These are phyloP conservation scores for Daldinia childiae DNA, from an alignment of 495 filamentous ascomycete species.

Conservation along the genomic window DNA sequence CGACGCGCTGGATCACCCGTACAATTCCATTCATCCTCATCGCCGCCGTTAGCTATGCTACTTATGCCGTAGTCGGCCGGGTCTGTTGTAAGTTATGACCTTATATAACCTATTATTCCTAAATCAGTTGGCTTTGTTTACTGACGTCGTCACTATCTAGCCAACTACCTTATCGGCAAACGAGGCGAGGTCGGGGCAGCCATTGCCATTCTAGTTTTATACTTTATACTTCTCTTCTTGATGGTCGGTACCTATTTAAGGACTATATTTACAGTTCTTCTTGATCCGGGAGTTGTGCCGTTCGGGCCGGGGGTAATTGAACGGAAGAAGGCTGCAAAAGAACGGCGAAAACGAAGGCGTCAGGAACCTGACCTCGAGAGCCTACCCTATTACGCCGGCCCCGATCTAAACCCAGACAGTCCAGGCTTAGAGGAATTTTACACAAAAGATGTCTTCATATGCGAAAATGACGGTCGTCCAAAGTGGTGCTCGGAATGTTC, in stretches of 20 bases:
- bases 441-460: constrained; percentile 82
- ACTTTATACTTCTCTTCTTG: constrained; percentile 72
- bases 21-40: constrained; percentile 53
- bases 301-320: constrained; percentile 59
- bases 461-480: constrained; percentile 79
- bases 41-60: constrained; percentile 50
- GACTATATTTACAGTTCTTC: constrained; percentile 68
- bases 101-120: not conserved
- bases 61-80: constrained; percentile 53
- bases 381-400: constrained; percentile 45
- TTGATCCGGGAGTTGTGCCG: constrained; percentile 75
- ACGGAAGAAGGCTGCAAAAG: constrained; percentile 36
- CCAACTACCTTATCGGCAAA: constrained; percentile 69
- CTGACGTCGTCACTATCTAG: constrained; percentile 50
- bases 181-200: constrained; percentile 63
- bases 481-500: constrained; percentile 81
- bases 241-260: constrained; percentile 75
- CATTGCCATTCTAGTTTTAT: constrained; percentile 73
- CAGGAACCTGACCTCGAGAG: constrained; percentile 54
- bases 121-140: not conserved
- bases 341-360: constrained; percentile 38
- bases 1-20: constrained; percentile 58
- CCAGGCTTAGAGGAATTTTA: constrained; percentile 70
- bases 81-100: constrained; percentile 52
- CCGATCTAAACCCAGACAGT: constrained; percentile 54